Evolutionary conservation across 1,284 basidiomycete genomes (phyloP), one percentile per base, ranked within the genome.

Genomic region (Ustilago esculenta): DNA sequence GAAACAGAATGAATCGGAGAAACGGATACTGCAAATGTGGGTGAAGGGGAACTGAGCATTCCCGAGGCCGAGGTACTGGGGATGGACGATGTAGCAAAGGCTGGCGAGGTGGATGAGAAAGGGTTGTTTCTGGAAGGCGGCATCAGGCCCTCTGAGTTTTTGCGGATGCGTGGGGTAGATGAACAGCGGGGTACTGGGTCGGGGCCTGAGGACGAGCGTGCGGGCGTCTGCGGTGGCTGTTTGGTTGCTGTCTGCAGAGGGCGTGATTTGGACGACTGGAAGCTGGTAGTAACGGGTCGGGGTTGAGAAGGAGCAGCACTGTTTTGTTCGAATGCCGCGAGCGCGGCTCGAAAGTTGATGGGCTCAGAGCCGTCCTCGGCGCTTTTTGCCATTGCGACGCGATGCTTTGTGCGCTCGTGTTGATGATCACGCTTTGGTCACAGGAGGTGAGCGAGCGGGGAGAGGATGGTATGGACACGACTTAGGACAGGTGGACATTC

Each of bases 291-390:
- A 8, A 4, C 25, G 23, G 3, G 9, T 7, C 17, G 54, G 6
- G 14, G 42, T 23, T 18, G 33, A 4, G 8, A 33, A 7, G 12
- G 47, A 37, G 14, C 37, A 12, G 29, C 15, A 29, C 33, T 44
- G 27, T 58, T 52, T 4, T 48, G 25, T 21, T 70, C 52, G 37
- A 70, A 70, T 8, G 67, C 67, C 8, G 67, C 67, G 18, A 64
- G 57, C 2, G 67, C 67, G 3, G 67, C 60, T 17, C 57, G 67
- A 27, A 70, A 70, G 53, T 70, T 65, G 56, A 70, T 65, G 5
- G 56, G 45, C 46, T 64, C 46, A 2, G 56, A 52, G 39, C 60
- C 49, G 9, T 48, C 40, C 3, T 39, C 40, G n/a, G 20, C 5
- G 32, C n/a, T 42, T 25, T 33, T 40, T 5, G 48, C 25, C 60